phyloP scores from a whole-genome alignment of 192 early-diverging fungal species.

The Phlyctochytrium arcticum region DNA sequence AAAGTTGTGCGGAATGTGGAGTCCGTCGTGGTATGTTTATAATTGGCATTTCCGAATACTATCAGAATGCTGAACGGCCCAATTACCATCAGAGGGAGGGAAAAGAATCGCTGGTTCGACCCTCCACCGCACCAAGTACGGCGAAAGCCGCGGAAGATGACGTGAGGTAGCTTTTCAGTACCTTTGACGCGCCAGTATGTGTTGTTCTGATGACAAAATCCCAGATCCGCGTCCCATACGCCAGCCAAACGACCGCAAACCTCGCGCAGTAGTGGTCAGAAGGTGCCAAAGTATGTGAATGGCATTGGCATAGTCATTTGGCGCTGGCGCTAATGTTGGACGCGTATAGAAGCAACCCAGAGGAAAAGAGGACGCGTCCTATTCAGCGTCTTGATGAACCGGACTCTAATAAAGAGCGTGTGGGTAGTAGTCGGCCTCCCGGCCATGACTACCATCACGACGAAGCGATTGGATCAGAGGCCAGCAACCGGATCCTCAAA shows the following conservation, averaged over 20 bases:
- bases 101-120: slow-evolving; percentile 36
- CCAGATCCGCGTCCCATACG: neutral
- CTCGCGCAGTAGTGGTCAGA: neutral
- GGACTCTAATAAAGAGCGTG: no score
- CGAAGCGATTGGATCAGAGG: slow-evolving; percentile 32
- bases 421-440: no score
- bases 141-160: slow-evolving; percentile 33
- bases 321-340: no score
- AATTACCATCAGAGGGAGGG: slow-evolving; percentile 56
- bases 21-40: slow-evolving; percentile 33
- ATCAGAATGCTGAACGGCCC: no score
- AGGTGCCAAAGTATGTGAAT: no score
- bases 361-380: no score
- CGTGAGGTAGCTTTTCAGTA: neutral
- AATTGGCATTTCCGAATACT: no score
- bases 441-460: no score
- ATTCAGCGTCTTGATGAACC: no score
- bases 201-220: neutral
- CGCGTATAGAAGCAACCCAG: no score
- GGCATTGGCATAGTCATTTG: no score
- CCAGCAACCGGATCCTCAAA: slow-evolving; percentile 46
- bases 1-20: slow-evolving; percentile 42
- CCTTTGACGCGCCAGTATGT: neutral
- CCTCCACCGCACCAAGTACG: slow-evolving; percentile 25
- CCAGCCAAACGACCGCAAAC: neutral